Conservation (phyloP, 169 alveolate species). For the Cryptosporidium muris region DNA sequence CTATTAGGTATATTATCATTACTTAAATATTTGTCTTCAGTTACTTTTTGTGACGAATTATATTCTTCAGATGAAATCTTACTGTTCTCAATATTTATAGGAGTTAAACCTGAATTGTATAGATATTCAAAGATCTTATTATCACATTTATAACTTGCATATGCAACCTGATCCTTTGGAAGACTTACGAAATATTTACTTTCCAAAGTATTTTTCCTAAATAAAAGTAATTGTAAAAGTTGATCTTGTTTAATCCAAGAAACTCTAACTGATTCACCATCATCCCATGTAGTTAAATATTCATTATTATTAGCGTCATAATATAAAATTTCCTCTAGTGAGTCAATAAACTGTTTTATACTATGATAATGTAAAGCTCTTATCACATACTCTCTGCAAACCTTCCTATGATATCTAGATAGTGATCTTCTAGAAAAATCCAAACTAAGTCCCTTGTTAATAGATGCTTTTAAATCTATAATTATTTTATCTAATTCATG, state of each 20-base stretch:
- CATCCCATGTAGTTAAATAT: conserved; percentile 69
- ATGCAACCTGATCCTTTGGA: conserved; percentile 54
- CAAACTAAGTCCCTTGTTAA: conserved; percentile 5
- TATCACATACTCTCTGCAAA: conserved; percentile 31
- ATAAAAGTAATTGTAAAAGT: conserved; percentile 53
- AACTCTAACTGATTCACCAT: conserved; percentile 64
- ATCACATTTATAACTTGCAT: conserved; percentile 15
- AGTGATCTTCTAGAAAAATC: conserved; percentile 47
- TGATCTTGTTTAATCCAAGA: conserved; percentile 68
- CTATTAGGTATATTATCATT: neutral
- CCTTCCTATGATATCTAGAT: conserved; percentile 53
- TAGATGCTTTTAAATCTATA: neutral
- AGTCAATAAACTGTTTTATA: conserved; percentile 61
- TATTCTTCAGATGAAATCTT: neutral
- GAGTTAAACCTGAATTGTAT: conserved; percentile 18
- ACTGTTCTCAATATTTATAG: neutral
- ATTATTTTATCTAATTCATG: conserved; percentile 37
- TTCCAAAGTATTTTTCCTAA: conserved; percentile 52
- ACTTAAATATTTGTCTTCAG: neutral
- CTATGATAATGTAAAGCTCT: conserved; percentile 52
- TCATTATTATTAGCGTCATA: conserved; percentile 23
- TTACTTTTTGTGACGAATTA: neutral
- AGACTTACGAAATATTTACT: conserved; percentile 55
- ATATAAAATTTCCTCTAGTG: conserved; percentile 58
- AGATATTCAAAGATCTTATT: conserved; percentile 2